These are phyloP conservation scores for Nemania sp. DNA, from an alignment of 2,329 filamentous ascomycete species.

Conservation along the genomic window DNA sequence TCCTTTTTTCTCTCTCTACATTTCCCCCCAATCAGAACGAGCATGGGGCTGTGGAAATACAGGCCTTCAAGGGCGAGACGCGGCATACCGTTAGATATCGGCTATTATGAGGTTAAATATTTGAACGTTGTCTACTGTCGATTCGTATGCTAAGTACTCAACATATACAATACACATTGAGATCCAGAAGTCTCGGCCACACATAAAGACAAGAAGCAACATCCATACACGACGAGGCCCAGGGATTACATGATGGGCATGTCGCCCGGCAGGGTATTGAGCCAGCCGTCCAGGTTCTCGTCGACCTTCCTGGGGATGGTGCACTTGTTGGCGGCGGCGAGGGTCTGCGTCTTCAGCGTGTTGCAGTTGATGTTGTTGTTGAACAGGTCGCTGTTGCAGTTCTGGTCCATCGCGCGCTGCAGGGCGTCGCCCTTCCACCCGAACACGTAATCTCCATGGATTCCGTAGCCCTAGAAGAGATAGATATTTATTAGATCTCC, in stretches of 20 bases:
- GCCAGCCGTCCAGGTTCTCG: slow-evolving; percentile 44
- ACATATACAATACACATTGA: too few relatives aligned
- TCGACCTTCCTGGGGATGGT: slow-evolving; percentile 36
- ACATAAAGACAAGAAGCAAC: background rate
- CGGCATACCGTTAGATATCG: too few relatives aligned
- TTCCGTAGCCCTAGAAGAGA: slow-evolving; percentile 37
- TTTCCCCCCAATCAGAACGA: too few relatives aligned
- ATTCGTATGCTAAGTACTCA: too few relatives aligned
- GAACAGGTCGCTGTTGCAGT: slow-evolving; percentile 42
- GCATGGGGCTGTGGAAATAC: too few relatives aligned
- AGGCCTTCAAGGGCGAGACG: too few relatives aligned
- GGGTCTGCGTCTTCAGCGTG: slow-evolving; percentile 37
- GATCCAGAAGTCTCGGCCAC: too few relatives aligned
- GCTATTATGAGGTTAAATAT: too few relatives aligned
- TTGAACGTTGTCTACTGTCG: too few relatives aligned
- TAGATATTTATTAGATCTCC: slow-evolving; percentile 22
- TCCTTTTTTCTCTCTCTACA: too few relatives aligned
- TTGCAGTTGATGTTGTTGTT: slow-evolving; percentile 38
- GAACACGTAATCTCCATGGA: slow-evolving; percentile 48
- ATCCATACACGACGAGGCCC: background rate
- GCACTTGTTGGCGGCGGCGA: slow-evolving; percentile 42
- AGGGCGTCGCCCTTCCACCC: slow-evolving; percentile 48
- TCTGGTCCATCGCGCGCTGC: slow-evolving; percentile 43
- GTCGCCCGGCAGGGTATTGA: slow-evolving; percentile 34
- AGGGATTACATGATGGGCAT: slow-evolving; percentile 34